These are phyloP conservation scores for Pichia sp. DNA, from an alignment of 1,139 yeast genomes.

Conservation along the genomic window DNA sequence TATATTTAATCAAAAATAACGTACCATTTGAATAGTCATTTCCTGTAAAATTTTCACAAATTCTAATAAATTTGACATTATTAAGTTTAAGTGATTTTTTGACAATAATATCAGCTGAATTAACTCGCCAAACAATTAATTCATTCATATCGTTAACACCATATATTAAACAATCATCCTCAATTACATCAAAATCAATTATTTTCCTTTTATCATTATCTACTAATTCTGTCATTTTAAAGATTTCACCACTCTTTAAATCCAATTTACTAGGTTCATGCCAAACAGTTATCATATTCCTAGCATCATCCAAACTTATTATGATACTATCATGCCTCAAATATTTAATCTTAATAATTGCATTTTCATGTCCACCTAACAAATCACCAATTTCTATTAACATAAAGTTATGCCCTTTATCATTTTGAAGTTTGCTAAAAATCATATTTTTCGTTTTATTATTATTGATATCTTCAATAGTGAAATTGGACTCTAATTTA, in stretches of 20 bases:
- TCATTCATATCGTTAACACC: conserved; percentile 27
- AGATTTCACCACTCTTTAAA: conserved; percentile 43
- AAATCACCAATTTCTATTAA: conserved; percentile 43
- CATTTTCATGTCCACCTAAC: conserved; percentile 44
- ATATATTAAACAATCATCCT: conserved; percentile 50
- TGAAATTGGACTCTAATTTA: conserved; percentile 2
- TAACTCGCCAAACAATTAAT: conserved; percentile 40
- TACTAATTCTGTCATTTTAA: conserved; percentile 41
- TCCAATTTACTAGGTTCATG: conserved; percentile 42
- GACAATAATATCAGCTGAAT: neutral
- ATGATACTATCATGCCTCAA: conserved; percentile 49
- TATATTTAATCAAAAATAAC: conserved; percentile 1
- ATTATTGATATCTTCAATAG: neutral
- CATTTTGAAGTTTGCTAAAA: neutral
- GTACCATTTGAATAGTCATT: conserved; percentile 11
- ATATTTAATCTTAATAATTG: conserved; percentile 38
- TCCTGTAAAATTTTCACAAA: conserved; percentile 23
- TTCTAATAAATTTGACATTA: conserved; percentile 7
- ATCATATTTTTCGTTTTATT: too few species aligned
- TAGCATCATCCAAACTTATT: conserved; percentile 44
- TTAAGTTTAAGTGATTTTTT: neutral
- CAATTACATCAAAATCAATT: conserved; percentile 38
- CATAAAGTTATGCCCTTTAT: conserved; percentile 7
- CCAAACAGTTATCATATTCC: conserved; percentile 30
- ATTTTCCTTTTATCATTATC: conserved; percentile 12